Base-by-base conservation (phyloP, 768 basidiomycete species). In the Trametes cubensis region DNA sequence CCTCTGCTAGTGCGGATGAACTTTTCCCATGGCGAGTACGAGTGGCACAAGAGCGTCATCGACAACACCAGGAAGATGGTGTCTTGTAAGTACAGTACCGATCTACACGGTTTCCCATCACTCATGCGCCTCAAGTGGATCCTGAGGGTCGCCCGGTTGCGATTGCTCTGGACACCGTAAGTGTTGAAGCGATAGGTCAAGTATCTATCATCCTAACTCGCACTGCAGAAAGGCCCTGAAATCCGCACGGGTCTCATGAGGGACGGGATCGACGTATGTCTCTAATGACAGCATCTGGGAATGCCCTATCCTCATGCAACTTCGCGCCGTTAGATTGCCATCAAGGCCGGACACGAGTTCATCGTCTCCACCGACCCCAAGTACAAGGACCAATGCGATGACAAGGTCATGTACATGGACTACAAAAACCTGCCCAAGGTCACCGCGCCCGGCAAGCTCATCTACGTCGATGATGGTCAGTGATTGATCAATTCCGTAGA, bases 1-100 rank as follows among this genome's bases (percentile, higher is more conserved):
- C 55, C 41, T 41, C 57, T 59, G 44, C 57, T 46, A 98, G 97
- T 99, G 66, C 95, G 97, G 78, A 98, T 99, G 97, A 99, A 99
- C 84, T 99, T 98, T 76, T 98, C 96, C 57, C 97, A 99, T 86
- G 97, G 97, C 49, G 90, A 89, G 59, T 95, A 99, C 77, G 94
- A 95, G 71, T 98, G 96, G 76, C 97, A 98, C 79, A 95, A 99
- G 80, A 95, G 92, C 66, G 97, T 98, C 68, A 94, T 99, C 74
- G 95, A 98, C 80, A 98, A 98, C 82, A 90, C 94, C 53, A 84
- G 95, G 71, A 88, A 87, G 73, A 88, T 90, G 81, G 83, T 93
- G 56, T 85, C 85, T 45, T 78, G 94, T 94, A 67, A 69, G 85
- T 73, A 2, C 50, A 52, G 15, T 34, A 8, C 26, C 52, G 13